These are phyloP conservation scores for Lyophyllum decastes DNA, from an alignment of 768 basidiomycete species.

Conservation along the genomic window DNA sequence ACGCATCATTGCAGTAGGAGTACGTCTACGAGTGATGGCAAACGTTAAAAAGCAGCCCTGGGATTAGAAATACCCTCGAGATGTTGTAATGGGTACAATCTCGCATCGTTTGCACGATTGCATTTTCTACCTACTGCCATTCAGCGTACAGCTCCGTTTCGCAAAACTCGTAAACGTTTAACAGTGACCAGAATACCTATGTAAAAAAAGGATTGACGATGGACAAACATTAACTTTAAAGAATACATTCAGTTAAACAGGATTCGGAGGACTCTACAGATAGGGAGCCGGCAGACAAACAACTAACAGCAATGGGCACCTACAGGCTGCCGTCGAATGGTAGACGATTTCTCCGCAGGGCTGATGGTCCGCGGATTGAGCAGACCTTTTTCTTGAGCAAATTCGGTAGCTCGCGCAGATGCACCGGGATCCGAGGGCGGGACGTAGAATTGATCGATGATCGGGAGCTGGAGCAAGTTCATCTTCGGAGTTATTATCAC, in stretches of 20 bases:
- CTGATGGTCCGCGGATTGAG: constrained; percentile 55
- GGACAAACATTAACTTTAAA: constrained; percentile 1
- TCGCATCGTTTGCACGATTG: too few species aligned
- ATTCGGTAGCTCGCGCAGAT: constrained; percentile 70
- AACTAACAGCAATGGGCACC: constrained; percentile 18
- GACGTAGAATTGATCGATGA: constrained; percentile 92
- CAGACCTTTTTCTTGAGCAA: constrained; percentile 87
- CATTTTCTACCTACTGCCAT: too few species aligned
- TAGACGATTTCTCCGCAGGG: constrained; percentile 21
- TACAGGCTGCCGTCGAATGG: constrained; percentile 10
- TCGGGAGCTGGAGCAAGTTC: constrained; percentile 93
- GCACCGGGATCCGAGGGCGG: constrained; percentile 79
- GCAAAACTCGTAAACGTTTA: too few species aligned
- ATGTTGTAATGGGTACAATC: too few species aligned
- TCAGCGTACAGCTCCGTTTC: too few species aligned
- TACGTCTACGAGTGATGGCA: too few species aligned
- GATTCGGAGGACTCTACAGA: background rate
- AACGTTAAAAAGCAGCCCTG: too few species aligned
- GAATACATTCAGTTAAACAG: background rate
- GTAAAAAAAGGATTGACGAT: too few species aligned
- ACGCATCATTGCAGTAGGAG: too few species aligned
- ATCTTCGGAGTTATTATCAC: constrained; percentile 94
- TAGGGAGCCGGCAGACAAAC: background rate
- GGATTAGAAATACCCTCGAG: too few species aligned
- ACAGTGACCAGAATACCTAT: too few species aligned